Evolutionary conservation across 2,329 filamentous ascomycete species (phyloP).

Genomic region (Aspergillus flavus): DNA sequence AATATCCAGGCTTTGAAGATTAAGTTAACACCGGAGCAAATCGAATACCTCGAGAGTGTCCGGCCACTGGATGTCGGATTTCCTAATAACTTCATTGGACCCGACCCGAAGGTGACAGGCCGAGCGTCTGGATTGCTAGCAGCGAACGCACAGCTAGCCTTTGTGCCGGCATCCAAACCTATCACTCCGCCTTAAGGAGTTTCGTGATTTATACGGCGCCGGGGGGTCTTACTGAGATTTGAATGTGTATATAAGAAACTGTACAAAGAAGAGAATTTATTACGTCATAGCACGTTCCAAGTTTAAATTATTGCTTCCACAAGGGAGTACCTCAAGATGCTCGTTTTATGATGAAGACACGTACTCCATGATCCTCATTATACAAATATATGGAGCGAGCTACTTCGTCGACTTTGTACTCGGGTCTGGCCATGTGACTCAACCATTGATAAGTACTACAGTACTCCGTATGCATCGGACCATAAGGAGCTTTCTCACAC

Average conservation of each 20-base stretch:
- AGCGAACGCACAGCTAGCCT: conserved; percentile 21
- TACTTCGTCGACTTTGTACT: not conserved
- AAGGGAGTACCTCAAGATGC: not conserved
- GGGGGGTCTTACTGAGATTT: not conserved
- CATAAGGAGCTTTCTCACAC: not conserved
- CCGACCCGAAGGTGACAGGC: conserved; percentile 28
- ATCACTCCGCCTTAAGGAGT: conserved; percentile 12
- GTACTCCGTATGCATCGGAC: too few relatives aligned
- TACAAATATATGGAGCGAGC: too few relatives aligned
- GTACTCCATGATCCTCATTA: too few relatives aligned
- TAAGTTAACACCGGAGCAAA: conserved; percentile 61
- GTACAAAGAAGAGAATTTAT: not conserved
- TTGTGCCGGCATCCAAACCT: conserved; percentile 21
- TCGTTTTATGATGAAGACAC: too few relatives aligned
- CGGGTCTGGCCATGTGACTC: not conserved
- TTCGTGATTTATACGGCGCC: not conserved
- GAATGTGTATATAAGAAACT: not conserved
- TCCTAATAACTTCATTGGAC: conserved; percentile 61
- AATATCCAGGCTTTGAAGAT: conserved; percentile 31
- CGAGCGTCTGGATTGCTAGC: conserved; percentile 10
- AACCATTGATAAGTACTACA: too few relatives aligned
- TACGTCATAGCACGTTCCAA: not conserved
- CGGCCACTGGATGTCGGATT: conserved; percentile 68
- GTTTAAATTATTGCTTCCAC: not conserved
- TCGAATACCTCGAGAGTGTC: conserved; percentile 66